Percentiles rank a stretch among this genome's conserved stretches.
Evolutionary conservation across 352 stramenopile genomes (phyloP).

Genomic region (Blastocystis sp.): DNA sequence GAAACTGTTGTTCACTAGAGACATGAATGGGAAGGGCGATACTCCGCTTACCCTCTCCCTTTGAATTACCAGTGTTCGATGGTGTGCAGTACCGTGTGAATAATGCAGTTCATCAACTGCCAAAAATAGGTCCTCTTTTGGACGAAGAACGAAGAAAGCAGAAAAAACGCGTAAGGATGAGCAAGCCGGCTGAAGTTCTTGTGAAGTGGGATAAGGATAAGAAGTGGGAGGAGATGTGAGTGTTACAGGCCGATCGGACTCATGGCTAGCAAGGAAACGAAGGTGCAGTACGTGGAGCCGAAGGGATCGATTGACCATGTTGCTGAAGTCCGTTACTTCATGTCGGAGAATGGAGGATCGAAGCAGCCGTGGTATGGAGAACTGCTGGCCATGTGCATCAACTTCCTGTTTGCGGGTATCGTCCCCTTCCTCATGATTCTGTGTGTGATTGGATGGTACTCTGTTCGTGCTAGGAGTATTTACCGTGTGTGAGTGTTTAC

Average conservation of each 20-base stretch:
- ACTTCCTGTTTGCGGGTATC: constrained; percentile 15
- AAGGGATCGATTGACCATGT: constrained; percentile 4
- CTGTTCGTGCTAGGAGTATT: constrained; percentile 10
- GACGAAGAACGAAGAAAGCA: neutral
- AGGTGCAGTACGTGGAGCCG: constrained; percentile 11
- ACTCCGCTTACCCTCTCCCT: neutral
- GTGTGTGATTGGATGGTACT: constrained; percentile 59
- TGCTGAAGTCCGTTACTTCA: constrained; percentile 57
- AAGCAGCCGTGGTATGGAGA: constrained; percentile 29
- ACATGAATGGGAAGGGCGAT: neutral
- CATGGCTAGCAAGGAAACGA: constrained; percentile 49
- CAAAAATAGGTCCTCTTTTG: too few species aligned
- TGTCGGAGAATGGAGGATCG: constrained; percentile 46
- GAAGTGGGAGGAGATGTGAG: constrained; percentile 63
- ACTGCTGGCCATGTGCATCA: constrained; percentile 48
- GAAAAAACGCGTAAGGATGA: neutral
- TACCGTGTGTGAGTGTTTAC: neutral
- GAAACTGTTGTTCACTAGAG: neutral
- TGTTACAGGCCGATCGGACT: neutral
- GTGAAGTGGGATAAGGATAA: constrained; percentile 66
- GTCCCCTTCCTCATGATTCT: constrained; percentile 43
- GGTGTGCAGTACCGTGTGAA: neutral
- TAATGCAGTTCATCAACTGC: neutral
- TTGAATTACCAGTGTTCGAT: neutral
- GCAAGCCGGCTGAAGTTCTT: neutral